A percentile compares a stretch with the other conserved stretches of the same genome.
Evolutionary conservation across 148 eudicot species (phyloP).

Genomic region (Oxyria digyna): DNA sequence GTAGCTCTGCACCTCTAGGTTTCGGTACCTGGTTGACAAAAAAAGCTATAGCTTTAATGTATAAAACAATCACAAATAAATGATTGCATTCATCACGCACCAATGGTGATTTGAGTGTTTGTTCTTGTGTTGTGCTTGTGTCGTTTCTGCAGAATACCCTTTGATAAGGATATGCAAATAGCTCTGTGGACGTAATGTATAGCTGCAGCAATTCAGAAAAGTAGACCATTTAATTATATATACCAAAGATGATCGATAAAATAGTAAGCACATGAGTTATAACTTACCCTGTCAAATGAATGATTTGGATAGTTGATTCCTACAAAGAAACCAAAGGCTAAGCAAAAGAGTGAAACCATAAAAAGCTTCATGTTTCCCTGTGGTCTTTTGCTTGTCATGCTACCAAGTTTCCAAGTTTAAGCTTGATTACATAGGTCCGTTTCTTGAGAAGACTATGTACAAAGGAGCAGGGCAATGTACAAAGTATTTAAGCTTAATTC

Average conservation of each 20-base stretch:
- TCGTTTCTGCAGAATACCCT: not conserved
- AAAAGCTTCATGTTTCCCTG: not conserved
- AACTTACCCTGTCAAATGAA: not conserved
- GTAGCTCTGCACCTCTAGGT: conserved; percentile 3
- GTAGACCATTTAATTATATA: too few relatives aligned
- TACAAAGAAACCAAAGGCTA: not conserved
- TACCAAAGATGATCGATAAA: too few relatives aligned
- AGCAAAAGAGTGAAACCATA: not conserved
- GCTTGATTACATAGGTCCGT: too few relatives aligned
- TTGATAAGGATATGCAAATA: not conserved
- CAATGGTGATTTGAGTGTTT: not conserved
- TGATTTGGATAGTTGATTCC: conserved; percentile 4
- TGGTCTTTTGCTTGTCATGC: not conserved
- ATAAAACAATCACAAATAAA: too few relatives aligned
- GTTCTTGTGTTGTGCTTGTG: not conserved
- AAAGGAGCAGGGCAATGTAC: too few relatives aligned
- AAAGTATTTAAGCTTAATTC: too few relatives aligned
- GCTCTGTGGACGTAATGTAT: not conserved
- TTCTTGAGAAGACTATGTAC: too few relatives aligned
- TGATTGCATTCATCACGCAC: not conserved
- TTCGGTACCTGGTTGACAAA: not conserved
- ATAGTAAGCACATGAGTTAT: too few relatives aligned
- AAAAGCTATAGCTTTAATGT: too few relatives aligned
- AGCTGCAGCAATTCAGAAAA: not conserved
- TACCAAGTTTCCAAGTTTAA: too few relatives aligned